Evolutionary conservation across 1,284 basidiomycete genomes (phyloP).

Genomic region (Malassezia slooffiae): DNA sequence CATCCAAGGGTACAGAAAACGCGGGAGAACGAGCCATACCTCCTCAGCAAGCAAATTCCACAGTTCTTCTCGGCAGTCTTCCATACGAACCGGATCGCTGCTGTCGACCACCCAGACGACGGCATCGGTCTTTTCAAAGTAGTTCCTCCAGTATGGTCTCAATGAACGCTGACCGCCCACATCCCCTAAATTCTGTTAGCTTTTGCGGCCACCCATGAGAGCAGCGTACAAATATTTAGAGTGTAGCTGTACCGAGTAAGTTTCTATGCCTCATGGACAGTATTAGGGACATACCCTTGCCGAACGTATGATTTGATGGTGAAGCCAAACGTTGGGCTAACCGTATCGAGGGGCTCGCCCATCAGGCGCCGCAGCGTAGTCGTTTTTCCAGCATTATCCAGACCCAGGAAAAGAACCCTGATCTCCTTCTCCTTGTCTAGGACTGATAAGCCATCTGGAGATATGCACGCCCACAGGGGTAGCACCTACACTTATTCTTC

Average conservation of each 20-base stretch:
- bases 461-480: slow-evolving; percentile 16
- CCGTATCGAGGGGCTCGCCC: slow-evolving; percentile 59
- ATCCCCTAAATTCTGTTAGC: slow-evolving; percentile 62
- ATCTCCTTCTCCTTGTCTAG: slow-evolving; percentile 67
- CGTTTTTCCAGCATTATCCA: slow-evolving; percentile 98
- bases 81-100: slow-evolving; percentile 73
- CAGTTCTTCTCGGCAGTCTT: slow-evolving; percentile 78
- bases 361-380: slow-evolving; percentile 92
- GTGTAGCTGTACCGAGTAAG: slow-evolving; percentile 58
- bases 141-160: slow-evolving; percentile 96
- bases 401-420: slow-evolving; percentile 93
- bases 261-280: slow-evolving; percentile 4
- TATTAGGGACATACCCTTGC: slow-evolving; percentile 58
- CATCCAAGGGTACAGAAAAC: no score
- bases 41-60: slow-evolving; percentile 78
- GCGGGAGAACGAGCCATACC: slow-evolving; percentile 52
- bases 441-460: no score
- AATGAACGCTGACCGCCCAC: slow-evolving; percentile 92
- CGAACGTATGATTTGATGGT: slow-evolving; percentile 94
- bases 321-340: slow-evolving; percentile 87
- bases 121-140: slow-evolving; percentile 96
- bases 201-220: no score
- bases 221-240: slow-evolving; percentile 71
- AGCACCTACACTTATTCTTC: slow-evolving; percentile 75
- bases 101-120: slow-evolving; percentile 99